Base-by-base conservation (phyloP, 371 early-diverging fungal genomes). In the Syncephalis fuscata region DNA sequence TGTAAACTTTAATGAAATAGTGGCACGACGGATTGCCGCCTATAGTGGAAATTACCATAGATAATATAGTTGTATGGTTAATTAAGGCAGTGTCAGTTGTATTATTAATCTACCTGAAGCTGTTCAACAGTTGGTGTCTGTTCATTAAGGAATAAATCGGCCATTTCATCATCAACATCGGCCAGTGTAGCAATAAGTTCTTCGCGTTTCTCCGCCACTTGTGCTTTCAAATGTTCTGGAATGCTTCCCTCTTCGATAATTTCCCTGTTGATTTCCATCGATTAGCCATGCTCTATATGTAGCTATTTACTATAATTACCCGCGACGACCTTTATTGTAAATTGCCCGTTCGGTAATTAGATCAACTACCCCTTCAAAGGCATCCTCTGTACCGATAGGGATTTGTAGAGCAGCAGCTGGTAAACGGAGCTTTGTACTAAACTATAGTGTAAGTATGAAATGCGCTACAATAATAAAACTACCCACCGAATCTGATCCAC, bases 301-400 rank as follows among this genome's bases (percentile, higher is more conserved):
- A 43, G 19, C 9, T 14, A 43, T 19, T 14, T 20, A 3, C 44
- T 16, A 24, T 24, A 58, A 65, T 25, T 74, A 85, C 71, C 96
- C 98, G 47, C 81, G 78, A 10, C 63, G 62, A 23, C 98, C 98
- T 54, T 88, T 82, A 60, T 92, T 88, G 66, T 82, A 82, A 55
- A 80, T 66, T 15, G 94, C 93, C 61, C 80, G 80, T 83, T 80
- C 79, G 24, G 70, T 61, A 36, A 94, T 68, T 46, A 97, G 58
- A 64, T 97, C 95, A 10, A 97, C 85, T n/a, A 95, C 89, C 46
- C 97, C 98, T 50, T 67, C 60, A 54, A 91, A 86, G 44, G 79
- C 74, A 49, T 80, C 80, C 59, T 95, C 95, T 26, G 78, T 67
- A 38, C 92, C 94, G 55, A 95, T 95, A 15, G 95, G 95, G 41